Evolutionary conservation across 257 asterid genomes (phyloP).

Genomic region (Nicotiana undulata): DNA sequence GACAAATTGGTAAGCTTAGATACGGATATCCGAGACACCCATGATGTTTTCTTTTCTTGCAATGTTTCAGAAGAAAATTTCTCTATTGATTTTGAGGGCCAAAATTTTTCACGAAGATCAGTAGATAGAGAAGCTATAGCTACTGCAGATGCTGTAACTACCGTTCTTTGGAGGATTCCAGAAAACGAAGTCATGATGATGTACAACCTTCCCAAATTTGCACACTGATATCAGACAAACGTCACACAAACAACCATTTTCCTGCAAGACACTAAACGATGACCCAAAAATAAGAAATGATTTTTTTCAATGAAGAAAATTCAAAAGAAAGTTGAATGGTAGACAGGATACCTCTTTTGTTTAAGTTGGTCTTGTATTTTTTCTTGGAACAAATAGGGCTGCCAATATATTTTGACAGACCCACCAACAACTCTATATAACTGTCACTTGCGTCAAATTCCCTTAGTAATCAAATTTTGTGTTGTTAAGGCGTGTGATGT

Average conservation of each 20-base stretch:
- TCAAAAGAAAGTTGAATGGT: not conserved
- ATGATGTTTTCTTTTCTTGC: slow-evolving; percentile 35
- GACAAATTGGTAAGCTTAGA: slow-evolving; percentile 59
- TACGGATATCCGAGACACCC: slow-evolving; percentile 55
- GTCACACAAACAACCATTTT: not conserved
- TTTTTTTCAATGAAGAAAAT: not conserved
- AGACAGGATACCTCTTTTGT: slow-evolving; percentile 4
- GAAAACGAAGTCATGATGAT: slow-evolving; percentile 59
- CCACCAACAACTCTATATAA: not conserved
- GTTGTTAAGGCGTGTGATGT: not conserved
- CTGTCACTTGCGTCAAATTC: not conserved
- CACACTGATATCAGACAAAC: slow-evolving; percentile 6
- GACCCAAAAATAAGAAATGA: not conserved
- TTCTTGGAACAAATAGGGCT: slow-evolving; percentile 20
- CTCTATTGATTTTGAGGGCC: slow-evolving; percentile 36
- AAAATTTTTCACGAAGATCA: slow-evolving; percentile 54
- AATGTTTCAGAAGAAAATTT: slow-evolving; percentile 28
- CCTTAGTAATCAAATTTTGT: not conserved
- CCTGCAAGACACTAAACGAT: slow-evolving; percentile 6
- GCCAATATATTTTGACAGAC: slow-evolving; percentile 41
- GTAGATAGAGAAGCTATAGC: slow-evolving; percentile 77
- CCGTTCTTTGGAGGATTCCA: slow-evolving; percentile 69
- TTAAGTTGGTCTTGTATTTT: not conserved
- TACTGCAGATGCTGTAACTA: slow-evolving; percentile 77
- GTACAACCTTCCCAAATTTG: not conserved